Conservation (phyloP, 2,329 filamentous ascomycete genomes). For the Trichoderma atroviride region DNA sequence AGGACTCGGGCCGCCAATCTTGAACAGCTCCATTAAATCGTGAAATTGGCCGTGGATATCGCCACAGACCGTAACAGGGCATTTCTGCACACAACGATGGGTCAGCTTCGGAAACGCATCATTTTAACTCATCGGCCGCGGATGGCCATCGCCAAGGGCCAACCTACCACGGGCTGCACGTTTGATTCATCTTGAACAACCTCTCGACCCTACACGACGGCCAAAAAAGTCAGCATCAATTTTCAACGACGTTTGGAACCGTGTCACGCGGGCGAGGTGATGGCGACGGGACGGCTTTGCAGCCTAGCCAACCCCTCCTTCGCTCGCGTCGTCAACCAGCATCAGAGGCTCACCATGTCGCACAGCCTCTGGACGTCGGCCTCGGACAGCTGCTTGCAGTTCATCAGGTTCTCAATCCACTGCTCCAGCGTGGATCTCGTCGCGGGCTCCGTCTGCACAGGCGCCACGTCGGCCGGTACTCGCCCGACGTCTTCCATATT, state of each 20-base stretch:
- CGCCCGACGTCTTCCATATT: slow-evolving; percentile 98
- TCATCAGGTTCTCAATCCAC: slow-evolving; percentile 99
- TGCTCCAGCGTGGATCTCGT: slow-evolving; percentile 92
- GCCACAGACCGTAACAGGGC: slow-evolving; percentile 96
- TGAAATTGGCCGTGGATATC: slow-evolving; percentile 99
- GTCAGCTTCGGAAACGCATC: neutral
- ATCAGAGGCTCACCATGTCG: slow-evolving; percentile 73
- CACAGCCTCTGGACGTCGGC: slow-evolving; percentile 93
- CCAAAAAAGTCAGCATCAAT: slow-evolving; percentile 23
- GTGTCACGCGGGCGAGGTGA: slow-evolving; percentile 6
- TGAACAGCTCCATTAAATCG: slow-evolving; percentile 99
- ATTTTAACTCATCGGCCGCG: neutral
- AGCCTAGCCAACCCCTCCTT: neutral
- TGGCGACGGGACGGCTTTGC: neutral
- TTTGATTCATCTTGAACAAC: slow-evolving; percentile 98
- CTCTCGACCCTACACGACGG: slow-evolving; percentile 74
- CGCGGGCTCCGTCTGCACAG: slow-evolving; percentile 74
- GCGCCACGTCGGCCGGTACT: slow-evolving; percentile 76
- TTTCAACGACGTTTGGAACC: neutral
- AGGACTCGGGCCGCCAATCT: slow-evolving; percentile 95
- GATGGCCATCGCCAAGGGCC: neutral
- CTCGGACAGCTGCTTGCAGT: slow-evolving; percentile 96
- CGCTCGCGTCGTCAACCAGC: neutral
- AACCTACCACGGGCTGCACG: slow-evolving; percentile 92
- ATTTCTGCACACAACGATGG: slow-evolving; percentile 66